Evolutionary conservation across 768 basidiomycete genomes (phyloP), one percentile per base, ranked within the genome.

Genomic region (Amanita jacksonii): DNA sequence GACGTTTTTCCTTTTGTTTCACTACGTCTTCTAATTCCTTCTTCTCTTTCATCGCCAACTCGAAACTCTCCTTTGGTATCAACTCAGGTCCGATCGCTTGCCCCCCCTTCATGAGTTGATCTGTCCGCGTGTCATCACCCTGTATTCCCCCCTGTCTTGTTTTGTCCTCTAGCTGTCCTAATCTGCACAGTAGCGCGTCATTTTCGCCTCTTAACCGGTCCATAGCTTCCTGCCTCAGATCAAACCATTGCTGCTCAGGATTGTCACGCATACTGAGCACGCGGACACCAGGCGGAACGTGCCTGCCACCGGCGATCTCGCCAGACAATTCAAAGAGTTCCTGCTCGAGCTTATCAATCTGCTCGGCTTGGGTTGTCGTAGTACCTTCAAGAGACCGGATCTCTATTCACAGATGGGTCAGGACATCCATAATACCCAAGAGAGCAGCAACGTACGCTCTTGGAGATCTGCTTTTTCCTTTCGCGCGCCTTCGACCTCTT

Each of bases 181-280:
- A 55, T 34, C 83, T 65, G 37, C 69, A 73, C 49, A 94, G 62
- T 15, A 97, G 64, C 1, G 86, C 90, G 35, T 77, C 76, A 55
- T 97, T 99, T 68, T 99, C 94, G 33, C 62, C 66, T 61, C 74
- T 79, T 25, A 97, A 65, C 16, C 81, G 66, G 28, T 91, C 81
- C 65, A 97, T 70, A 15, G 73, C 79, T 16, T 73, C 81, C 50
- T 81, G 73, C 38, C 91, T 72, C 22, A 88, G 64, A 35, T 87
- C 85, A 10, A 76, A 76, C 77, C 89, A 88, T 50, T 80, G 69
- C 51, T 81, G 72, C n/a, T 85, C 87, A 0, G 93, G 93, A 52
- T 92, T 93, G 35, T 84, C 79, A 6, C 61, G 62, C 51, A 93
- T 61, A 38, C 76, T 71, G n/a, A 89, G 60, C 1, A 89, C 72